These are phyloP conservation scores for Hypoxylon fragiforme DNA, from an alignment of 495 filamentous ascomycete species.

Conservation along the genomic window DNA sequence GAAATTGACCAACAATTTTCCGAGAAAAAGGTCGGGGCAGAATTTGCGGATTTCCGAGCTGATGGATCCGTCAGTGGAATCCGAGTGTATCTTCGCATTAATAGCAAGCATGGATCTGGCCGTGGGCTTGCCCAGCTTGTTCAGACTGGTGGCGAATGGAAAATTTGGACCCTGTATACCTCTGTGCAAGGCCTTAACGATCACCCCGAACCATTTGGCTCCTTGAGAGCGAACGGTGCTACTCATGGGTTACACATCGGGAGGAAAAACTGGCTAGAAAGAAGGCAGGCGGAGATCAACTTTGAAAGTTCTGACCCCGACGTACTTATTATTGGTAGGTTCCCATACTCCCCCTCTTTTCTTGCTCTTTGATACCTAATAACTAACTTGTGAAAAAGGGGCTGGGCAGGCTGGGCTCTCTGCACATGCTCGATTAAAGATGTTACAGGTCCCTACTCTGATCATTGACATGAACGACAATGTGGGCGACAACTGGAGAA, in stretches of 20 bases:
- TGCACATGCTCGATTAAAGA: conserved; percentile 69
- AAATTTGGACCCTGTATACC: conserved; percentile 68
- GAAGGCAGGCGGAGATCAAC: conserved; percentile 57
- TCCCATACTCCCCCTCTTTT: background rate
- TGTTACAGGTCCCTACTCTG: conserved; percentile 65
- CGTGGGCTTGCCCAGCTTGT: conserved; percentile 60
- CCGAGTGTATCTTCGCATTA: conserved; percentile 55
- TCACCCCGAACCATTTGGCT: conserved; percentile 55
- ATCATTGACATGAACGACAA: conserved; percentile 67
- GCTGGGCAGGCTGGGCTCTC: conserved; percentile 64
- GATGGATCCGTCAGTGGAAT: conserved; percentile 55
- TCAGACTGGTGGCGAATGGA: conserved; percentile 57
- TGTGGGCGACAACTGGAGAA: conserved; percentile 79
- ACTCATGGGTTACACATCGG: conserved; percentile 49
- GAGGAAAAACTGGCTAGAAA: conserved; percentile 67
- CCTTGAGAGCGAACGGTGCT: conserved; percentile 55
- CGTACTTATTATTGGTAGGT: conserved; percentile 68
- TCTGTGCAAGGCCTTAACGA: conserved; percentile 56
- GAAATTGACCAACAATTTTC: conserved; percentile 51
- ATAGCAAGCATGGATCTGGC: conserved; percentile 58
- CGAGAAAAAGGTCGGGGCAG: conserved; percentile 49
- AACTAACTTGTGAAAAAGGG: conserved; percentile 36
- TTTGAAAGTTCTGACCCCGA: conserved; percentile 61
- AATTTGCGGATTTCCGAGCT: conserved; percentile 47
- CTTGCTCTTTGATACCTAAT: conserved; percentile 7